phyloP scores from a whole-genome alignment of 139 green algal species.

The Chlamydomonas schloesseri region DNA sequence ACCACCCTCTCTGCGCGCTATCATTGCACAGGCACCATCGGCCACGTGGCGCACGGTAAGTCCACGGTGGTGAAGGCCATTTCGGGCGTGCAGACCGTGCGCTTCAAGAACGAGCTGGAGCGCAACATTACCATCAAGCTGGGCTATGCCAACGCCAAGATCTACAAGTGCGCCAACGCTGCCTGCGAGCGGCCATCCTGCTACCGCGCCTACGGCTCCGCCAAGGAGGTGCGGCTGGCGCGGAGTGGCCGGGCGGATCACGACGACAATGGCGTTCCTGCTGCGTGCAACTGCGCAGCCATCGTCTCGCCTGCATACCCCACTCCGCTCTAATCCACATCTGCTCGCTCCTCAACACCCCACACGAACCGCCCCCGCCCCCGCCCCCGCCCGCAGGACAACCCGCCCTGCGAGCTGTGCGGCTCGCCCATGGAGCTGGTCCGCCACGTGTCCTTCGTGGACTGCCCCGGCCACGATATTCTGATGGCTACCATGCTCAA shows the following conservation, averaged over 20 bases:
- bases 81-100: conserved; percentile 98
- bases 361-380: not conserved
- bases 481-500: conserved; percentile 99
- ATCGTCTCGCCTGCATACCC: too few species aligned
- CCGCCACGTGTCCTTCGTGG: conserved; percentile 98
- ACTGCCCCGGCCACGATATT: conserved; percentile 99
- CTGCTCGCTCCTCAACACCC: too few species aligned
- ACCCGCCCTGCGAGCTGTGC: conserved; percentile 70
- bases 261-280: not conserved
- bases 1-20: too few species aligned
- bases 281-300: not conserved
- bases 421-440: conserved; percentile 88
- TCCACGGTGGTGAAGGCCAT: conserved; percentile 99
- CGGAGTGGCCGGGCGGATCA: not conserved
- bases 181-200: conserved; percentile 88
- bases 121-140: conserved; percentile 99
- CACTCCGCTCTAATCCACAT: too few species aligned
- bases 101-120: conserved; percentile 99
- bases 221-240: conserved; percentile 87
- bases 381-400: conserved; percentile 23
- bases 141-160: conserved; percentile 99
- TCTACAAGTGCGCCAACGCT: conserved; percentile 93
- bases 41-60: conserved; percentile 99
- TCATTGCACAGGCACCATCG: conserved; percentile 93
- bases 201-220: conserved; percentile 90